Evolutionary conservation across 768 basidiomycete genomes (phyloP).

Genomic region (Suillus brevipes): DNA sequence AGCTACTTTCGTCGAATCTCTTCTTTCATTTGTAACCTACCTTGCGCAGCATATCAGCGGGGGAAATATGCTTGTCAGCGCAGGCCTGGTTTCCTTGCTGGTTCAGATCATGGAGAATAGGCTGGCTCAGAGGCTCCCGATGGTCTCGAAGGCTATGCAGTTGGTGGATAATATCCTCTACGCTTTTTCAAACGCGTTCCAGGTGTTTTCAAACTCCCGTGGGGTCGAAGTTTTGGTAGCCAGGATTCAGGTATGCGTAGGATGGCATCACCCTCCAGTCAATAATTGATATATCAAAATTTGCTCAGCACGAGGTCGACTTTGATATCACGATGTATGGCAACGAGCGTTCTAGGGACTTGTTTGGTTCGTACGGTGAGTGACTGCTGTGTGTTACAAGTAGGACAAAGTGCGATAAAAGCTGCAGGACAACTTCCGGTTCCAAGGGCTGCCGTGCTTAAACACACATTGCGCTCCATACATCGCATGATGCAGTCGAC

Average conservation of each 20-base stretch:
- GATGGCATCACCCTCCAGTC: background rate
- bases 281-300: constrained; percentile 14
- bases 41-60: constrained; percentile 83
- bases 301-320: constrained; percentile 63
- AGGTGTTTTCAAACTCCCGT: constrained; percentile 77
- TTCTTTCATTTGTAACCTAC: constrained; percentile 84
- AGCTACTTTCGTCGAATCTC: constrained; percentile 78
- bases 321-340: constrained; percentile 60
- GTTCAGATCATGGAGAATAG: constrained; percentile 87
- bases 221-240: constrained; percentile 86
- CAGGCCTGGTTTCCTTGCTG: constrained; percentile 85
- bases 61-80: constrained; percentile 92
- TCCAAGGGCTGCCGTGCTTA: constrained; percentile 76
- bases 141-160: constrained; percentile 89
- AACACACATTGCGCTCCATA: constrained; percentile 87
- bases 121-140: constrained; percentile 62
- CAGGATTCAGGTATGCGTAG: constrained; percentile 72
- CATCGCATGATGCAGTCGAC: constrained; percentile 98
- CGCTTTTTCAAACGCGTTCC: constrained; percentile 84
- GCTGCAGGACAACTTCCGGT: constrained; percentile 68
- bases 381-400: constrained; percentile 4
- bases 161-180: constrained; percentile 92
- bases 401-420: background rate
- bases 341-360: constrained; percentile 43
- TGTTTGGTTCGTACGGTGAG: constrained; percentile 55